Evolutionary conservation across 108 stramenopile species (phyloP).

Genomic region (Cyclotella sp.): DNA sequence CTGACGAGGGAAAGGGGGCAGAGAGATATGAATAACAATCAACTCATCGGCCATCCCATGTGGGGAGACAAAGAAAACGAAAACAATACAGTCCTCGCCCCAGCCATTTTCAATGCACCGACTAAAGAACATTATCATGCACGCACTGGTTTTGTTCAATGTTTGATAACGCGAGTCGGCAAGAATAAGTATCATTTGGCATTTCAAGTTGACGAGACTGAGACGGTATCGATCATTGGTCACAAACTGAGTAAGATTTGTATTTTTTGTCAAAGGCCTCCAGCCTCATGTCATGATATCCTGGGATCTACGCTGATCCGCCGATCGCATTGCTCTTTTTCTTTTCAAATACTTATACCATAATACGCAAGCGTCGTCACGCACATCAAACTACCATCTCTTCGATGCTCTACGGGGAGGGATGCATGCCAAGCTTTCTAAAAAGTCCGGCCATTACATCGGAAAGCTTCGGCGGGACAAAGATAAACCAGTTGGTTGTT

Average conservation of each 20-base stretch:
- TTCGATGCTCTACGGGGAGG: slow-evolving; percentile 73
- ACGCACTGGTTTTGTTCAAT: slow-evolving; percentile 21
- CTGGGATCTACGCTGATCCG: too few species aligned
- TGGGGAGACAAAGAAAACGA: slow-evolving; percentile 8
- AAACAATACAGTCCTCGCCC: background rate
- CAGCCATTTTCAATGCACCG: slow-evolving; percentile 23
- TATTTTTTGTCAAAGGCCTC: background rate
- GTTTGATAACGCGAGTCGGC: slow-evolving; percentile 28
- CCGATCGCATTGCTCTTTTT: background rate
- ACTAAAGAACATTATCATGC: slow-evolving; percentile 24
- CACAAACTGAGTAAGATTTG: slow-evolving; percentile 23
- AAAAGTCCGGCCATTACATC: slow-evolving; percentile 76
- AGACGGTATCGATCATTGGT: slow-evolving; percentile 33
- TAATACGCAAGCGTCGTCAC: slow-evolving; percentile 27
- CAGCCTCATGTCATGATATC: background rate
- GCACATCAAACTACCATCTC: slow-evolving; percentile 66
- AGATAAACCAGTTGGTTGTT: slow-evolving; percentile 52
- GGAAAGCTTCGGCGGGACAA: slow-evolving; percentile 63
- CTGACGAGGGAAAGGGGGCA: background rate
- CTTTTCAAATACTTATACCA: background rate
- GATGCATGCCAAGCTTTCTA: slow-evolving; percentile 53
- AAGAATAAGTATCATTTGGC: slow-evolving; percentile 28
- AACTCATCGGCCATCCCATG: slow-evolving; percentile 26
- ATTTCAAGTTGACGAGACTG: slow-evolving; percentile 24
- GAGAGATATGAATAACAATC: slow-evolving; percentile 18